Evolutionary conservation across 345 rosid genomes (phyloP).

Genomic region (Moricandia moricandioides): DNA sequence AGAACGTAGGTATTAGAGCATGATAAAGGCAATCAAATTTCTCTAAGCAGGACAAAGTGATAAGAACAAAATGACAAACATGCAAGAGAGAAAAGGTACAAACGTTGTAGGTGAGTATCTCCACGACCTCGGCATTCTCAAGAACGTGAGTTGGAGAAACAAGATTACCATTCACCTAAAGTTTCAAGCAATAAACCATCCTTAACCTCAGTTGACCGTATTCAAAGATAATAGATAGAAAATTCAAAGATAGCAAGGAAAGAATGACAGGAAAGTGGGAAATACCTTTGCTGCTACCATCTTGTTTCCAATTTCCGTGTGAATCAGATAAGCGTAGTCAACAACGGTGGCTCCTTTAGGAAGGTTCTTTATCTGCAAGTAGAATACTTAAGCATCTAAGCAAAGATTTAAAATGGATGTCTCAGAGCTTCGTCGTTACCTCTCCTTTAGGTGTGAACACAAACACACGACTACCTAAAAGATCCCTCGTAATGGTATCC

Average conservation of each 20-base stretch:
- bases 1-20: conserved; percentile 1
- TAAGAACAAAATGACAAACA: conserved; percentile 12
- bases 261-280: conserved; percentile 8
- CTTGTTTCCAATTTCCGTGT: conserved; percentile 95
- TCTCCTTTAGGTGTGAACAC: conserved; percentile 91
- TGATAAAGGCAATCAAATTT: conserved; percentile 8
- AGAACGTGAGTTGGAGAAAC: conserved; percentile 84
- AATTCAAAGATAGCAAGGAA: neutral
- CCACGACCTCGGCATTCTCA: conserved; percentile 96
- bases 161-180: conserved; percentile 95
- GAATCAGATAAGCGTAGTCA: conserved; percentile 97
- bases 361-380: conserved; percentile 78
- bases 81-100: conserved; percentile 38
- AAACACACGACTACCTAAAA: conserved; percentile 90
- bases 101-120: conserved; percentile 88
- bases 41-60: neutral
- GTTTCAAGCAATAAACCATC: conserved; percentile 26
- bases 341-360: conserved; percentile 92
- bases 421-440: conserved; percentile 39
- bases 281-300: conserved; percentile 97
- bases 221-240: conserved; percentile 1
- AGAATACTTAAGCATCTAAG: conserved; percentile 12
- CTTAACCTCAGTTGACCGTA: neutral
- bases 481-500: conserved; percentile 89
- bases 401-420: conserved; percentile 23